phyloP scores from a whole-genome alignment of 306 rosid species.

The Cercis canadensis region DNA sequence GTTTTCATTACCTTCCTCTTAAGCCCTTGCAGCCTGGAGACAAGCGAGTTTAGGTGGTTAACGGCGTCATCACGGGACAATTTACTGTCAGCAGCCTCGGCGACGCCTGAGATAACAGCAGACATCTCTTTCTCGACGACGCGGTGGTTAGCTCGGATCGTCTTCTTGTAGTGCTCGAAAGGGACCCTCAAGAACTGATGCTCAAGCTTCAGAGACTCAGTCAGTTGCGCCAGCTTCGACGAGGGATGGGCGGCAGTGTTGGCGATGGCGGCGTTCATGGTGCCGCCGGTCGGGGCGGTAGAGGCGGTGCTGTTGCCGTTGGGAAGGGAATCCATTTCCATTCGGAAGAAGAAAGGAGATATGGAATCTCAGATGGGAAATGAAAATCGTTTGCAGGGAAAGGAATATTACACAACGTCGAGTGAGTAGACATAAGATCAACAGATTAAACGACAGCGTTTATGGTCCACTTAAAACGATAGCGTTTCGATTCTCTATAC shows the following conservation, averaged over 20 bases:
- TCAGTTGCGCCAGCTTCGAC: slow-evolving; percentile 54
- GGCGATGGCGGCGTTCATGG: slow-evolving; percentile 31
- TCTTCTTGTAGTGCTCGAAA: slow-evolving; percentile 96
- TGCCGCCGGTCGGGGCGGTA: slow-evolving; percentile 12
- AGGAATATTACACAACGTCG: background rate
- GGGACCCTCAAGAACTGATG: slow-evolving; percentile 96
- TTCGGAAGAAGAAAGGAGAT: slow-evolving; percentile 42
- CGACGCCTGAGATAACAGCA: slow-evolving; percentile 70
- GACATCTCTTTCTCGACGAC: slow-evolving; percentile 81
- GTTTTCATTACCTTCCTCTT: slow-evolving; percentile 73
- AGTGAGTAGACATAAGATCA: no score
- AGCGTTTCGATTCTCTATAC: no score
- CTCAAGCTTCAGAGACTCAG: slow-evolving; percentile 85
- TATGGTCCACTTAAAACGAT: no score
- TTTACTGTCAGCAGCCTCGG: slow-evolving; percentile 57
- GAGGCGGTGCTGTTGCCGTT: slow-evolving; percentile 32
- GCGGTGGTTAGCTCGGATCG: slow-evolving; percentile 92
- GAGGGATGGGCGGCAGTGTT: slow-evolving; percentile 46
- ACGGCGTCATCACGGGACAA: slow-evolving; percentile 71
- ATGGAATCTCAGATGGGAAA: slow-evolving; percentile 37
- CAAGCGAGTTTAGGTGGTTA: slow-evolving; percentile 78
- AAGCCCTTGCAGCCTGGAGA: slow-evolving; percentile 82
- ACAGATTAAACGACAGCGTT: no score
- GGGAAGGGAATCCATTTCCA: slow-evolving; percentile 69
- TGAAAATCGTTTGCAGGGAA: background rate